Conservation (phyloP, 345 rosid species). For the Iberis pinnata region DNA sequence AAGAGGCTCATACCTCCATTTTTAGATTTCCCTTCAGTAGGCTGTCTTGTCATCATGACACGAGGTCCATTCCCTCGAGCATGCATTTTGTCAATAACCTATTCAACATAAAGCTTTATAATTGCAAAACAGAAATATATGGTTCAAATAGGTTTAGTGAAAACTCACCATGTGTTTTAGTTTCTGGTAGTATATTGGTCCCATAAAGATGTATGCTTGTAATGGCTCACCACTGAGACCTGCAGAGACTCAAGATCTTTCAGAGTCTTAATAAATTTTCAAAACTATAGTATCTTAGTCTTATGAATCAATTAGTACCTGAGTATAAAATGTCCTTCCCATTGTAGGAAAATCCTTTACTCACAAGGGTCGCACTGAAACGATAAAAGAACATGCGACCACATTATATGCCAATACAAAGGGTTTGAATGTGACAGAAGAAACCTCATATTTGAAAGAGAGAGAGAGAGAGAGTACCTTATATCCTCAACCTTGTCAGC, state of each 20-base stretch:
- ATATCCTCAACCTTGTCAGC: slow-evolving; percentile 78
- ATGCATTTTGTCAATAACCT: slow-evolving; percentile 93
- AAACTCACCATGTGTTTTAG: slow-evolving; percentile 80
- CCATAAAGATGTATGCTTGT: slow-evolving; percentile 90
- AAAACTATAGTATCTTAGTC: slow-evolving; percentile 4
- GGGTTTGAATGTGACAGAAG: slow-evolving; percentile 5
- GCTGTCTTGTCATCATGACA: slow-evolving; percentile 83
- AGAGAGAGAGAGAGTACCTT: slow-evolving; percentile 37
- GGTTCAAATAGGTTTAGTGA: no score
- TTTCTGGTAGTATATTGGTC: slow-evolving; percentile 97
- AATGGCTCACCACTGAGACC: slow-evolving; percentile 86
- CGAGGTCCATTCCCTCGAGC: slow-evolving; percentile 96
- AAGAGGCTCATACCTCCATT: slow-evolving; percentile 64
- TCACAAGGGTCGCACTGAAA: slow-evolving; percentile 68
- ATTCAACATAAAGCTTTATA: background rate
- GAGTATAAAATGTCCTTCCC: slow-evolving; percentile 92
- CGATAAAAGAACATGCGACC: slow-evolving; percentile 8
- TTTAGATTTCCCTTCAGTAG: slow-evolving; percentile 94
- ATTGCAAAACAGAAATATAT: no score
- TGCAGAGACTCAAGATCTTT: slow-evolving; percentile 32
- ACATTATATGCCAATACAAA: slow-evolving; percentile 7
- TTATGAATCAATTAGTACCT: slow-evolving; percentile 44
- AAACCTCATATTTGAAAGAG: background rate
- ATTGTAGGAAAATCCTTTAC: slow-evolving; percentile 72
- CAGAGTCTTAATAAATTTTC: background rate